phyloP scores from a whole-genome alignment of 345 rosid species.

The Anacardium occidentale region DNA sequence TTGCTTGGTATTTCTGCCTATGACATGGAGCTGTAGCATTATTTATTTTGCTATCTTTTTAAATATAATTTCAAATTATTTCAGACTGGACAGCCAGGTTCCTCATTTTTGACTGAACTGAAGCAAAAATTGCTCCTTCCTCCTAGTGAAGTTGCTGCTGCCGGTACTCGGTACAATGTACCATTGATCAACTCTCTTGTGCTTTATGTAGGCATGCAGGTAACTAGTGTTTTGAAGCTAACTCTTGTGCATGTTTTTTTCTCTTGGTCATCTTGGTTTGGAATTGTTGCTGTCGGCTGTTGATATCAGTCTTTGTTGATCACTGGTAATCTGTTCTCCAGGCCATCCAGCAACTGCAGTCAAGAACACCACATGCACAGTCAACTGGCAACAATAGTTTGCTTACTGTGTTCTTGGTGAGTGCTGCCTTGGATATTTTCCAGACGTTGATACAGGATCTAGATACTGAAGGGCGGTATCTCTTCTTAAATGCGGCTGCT shows the following conservation, averaged over 20 bases:
- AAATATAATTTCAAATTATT: background rate
- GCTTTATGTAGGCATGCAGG: constrained; percentile 99
- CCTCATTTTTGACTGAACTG: constrained; percentile 70
- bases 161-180: constrained; percentile 88
- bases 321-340: constrained; percentile 22
- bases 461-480: constrained; percentile 98
- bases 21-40: background rate
- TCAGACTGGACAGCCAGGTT: constrained; percentile 75
- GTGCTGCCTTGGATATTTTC: constrained; percentile 90
- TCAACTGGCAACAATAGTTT: constrained; percentile 48
- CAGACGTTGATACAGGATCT: constrained; percentile 71
- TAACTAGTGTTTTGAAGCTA: constrained; percentile 18
- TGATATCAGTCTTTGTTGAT: background rate
- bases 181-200: constrained; percentile 94
- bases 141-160: constrained; percentile 69
- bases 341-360: constrained; percentile 83
- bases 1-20: background rate
- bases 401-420: constrained; percentile 42
- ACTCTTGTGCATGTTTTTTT: background rate
- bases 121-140: constrained; percentile 79
- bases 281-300: background rate
- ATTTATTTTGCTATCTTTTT: background rate
- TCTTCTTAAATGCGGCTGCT: constrained; percentile 87
- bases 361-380: constrained; percentile 66
- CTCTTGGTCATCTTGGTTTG: background rate